Base-by-base conservation (phyloP, 2,329 filamentous ascomycete species). In the Zymoseptoria tritici region DNA sequence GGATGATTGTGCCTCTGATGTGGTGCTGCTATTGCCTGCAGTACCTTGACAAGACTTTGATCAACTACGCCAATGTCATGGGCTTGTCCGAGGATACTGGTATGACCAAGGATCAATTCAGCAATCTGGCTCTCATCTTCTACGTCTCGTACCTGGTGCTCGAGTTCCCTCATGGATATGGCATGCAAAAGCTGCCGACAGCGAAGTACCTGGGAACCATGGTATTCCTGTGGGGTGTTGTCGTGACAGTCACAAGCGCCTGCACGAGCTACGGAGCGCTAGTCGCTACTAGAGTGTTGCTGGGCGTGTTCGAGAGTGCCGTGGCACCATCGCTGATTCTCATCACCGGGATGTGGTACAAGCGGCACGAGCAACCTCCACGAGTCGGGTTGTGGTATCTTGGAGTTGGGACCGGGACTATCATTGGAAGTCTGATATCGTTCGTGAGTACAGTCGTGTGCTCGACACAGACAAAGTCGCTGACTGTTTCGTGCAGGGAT, bases 341-440 rank as follows among this genome's bases (percentile, higher is more conserved):
- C 13, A 78, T 84, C 57, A 83, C 81, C 0, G 76, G 76, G 3
- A 81, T 81, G 75, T 71, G 68, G 68, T 73, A 72, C 62, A 71
- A 69, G 52, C 60, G 65, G 29, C 26, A 63, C 29, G 84, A 89
- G 66, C 85, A 88, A 70, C 84, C 85, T 0, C 70, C 85, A 24
- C 78, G 86, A 0, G 80, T 87, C 2, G 84, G 84, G 0, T 80
- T 80, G n/a, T 89, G 85, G 85, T 88, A 88, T 64, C 77, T 82
- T 3, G 85, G 83, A 0, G 87, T 83, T 56, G 83, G 84, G 0
- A 60, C 80, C 0, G 81, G 82, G 0, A 85, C 79, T 5, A 83
- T 86, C 49, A 58, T 84, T 11, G 84, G 83, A 0, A 81, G 81
- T 0, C 76, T 78, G 0, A 67, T 85, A 13, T 83, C 83, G 0